These are phyloP conservation scores for Exutisphaerella laricina DNA, from an alignment of 2,329 filamentous ascomycete species.

Conservation along the genomic window DNA sequence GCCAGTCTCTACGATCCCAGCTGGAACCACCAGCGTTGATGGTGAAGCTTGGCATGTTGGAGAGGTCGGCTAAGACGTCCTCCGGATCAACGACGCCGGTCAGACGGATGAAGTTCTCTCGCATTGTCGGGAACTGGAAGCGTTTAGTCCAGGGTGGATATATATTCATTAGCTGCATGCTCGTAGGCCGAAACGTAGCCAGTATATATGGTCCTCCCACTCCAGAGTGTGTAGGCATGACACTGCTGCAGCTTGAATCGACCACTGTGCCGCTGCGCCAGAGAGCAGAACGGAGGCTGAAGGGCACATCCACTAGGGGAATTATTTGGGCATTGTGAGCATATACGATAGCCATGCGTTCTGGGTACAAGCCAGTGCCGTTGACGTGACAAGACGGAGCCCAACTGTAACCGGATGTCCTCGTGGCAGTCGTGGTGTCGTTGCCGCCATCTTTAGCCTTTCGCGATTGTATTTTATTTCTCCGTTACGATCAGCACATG, in stretches of 20 bases:
- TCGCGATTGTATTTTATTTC: no score
- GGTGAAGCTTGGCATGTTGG: conserved; percentile 32
- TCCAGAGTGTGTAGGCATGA: conserved; percentile 24
- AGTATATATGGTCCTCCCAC: conserved; percentile 18
- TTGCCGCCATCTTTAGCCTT: no score
- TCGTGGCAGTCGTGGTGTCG: no score
- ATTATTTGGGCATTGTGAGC: conserved; percentile 1
- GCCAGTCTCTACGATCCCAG: conserved; percentile 36
- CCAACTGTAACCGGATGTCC: no score
- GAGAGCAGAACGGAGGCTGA: conserved; percentile 30
- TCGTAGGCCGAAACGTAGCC: conserved; percentile 31
- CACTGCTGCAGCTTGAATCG: conserved; percentile 28
- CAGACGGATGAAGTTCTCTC: conserved; percentile 37
- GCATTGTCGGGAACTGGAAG: conserved; percentile 38
- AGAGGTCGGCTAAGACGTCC: conserved; percentile 34
- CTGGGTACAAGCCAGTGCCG: no score
- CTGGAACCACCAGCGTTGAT: conserved; percentile 26
- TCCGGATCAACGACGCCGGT: conserved; percentile 33
- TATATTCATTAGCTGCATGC: conserved; percentile 30
- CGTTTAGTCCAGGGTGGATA: conserved; percentile 37
- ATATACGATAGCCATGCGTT: neutral
- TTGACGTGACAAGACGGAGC: neutral
- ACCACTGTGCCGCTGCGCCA: conserved; percentile 32
- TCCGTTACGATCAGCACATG: no score
- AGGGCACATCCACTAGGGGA: conserved; percentile 8